Evolutionary conservation across 805 yeast genomes (phyloP).

Genomic region (Millerozyma miso): DNA sequence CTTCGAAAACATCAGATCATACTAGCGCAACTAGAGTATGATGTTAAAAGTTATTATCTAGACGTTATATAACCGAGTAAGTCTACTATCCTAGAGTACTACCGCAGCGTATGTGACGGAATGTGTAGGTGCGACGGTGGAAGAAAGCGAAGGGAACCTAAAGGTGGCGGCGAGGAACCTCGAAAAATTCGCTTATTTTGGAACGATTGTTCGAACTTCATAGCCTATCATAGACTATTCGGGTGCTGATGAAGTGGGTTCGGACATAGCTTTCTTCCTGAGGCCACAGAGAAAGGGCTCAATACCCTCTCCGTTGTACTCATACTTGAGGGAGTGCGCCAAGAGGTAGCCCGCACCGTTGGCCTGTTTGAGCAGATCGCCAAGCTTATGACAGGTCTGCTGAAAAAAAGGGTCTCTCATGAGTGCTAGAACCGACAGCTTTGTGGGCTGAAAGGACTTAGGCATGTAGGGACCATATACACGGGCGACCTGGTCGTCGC

Average conservation of each 20-base stretch:
- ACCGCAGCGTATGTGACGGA: too few relatives aligned
- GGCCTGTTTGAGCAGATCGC: conserved; percentile 34
- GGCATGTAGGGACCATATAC: conserved; percentile 41
- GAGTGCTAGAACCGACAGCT: conserved; percentile 37
- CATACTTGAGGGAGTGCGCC: conserved; percentile 44
- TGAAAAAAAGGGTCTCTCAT: conserved; percentile 47
- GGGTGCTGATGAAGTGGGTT: too few relatives aligned
- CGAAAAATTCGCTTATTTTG: too few relatives aligned
- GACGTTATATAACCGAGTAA: too few relatives aligned
- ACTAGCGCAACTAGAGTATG: too few relatives aligned
- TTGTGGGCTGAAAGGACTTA: conserved; percentile 30
- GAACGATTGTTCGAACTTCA: too few relatives aligned
- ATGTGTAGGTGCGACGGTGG: too few relatives aligned
- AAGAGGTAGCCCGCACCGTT: conserved; percentile 47
- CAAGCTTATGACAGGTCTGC: conserved; percentile 38
- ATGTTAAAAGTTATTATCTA: too few relatives aligned
- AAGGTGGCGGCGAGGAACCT: too few relatives aligned
- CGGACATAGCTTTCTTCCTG: conserved; percentile 15
- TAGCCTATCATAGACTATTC: too few relatives aligned
- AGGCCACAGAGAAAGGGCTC: conserved; percentile 45
- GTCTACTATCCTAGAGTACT: too few relatives aligned
- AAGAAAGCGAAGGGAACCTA: too few relatives aligned
- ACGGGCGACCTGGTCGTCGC: conserved; percentile 30
- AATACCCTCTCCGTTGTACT: conserved; percentile 54
- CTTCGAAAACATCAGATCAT: not conserved